Evolutionary conservation across 352 stramenopile genomes (phyloP), one percentile per base, ranked within the genome.

Genomic region (Globisporangium ultimum): DNA sequence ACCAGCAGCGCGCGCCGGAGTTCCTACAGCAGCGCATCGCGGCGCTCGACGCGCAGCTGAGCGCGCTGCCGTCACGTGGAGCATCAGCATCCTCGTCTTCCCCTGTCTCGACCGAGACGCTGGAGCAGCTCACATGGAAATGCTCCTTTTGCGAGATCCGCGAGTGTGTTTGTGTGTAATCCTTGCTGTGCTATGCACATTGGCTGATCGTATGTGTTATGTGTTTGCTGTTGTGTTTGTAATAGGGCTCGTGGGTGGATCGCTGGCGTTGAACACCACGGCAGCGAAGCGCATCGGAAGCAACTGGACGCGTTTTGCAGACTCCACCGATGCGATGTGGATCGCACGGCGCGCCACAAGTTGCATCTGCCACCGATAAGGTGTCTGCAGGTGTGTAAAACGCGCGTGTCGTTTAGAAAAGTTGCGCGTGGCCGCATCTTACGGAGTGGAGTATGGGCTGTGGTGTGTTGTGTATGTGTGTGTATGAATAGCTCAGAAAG

Each of bases 301-400:
- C 47, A 61, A 3, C 63, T 92, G 22, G 56, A 83, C 12, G 24
- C 52, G 1, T 92, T 92, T 53, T 92, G 83, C 46, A 63, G 63
- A 40, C 55, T 69, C 7, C 55, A 90, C 50, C 72, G 72, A n/a
- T 87, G 80, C 56, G 83, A 89, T 58, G 63, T 68, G 5, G 59
- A 72, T 45, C 74, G 71, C 17, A 34, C 71, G 34, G 36, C 54
- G n/a, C 69, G 83, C 13, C 28, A 55, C 2, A 59, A 77, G 51
- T 63, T 92, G 28, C 77, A 66, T 48, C 51, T 90, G 10, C 17
- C 56, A n/a, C 24, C 71, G 2, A 53, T 34, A 8, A 58, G 55
- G 3, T 48, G 56, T 22, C 64, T 55, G 38, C 61, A 78, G 58
- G 78, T 84, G 14, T 20, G 4, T 7, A 47, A 8, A 14, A 21